phyloP scores from a whole-genome alignment of 345 rosid species.

The Eucalyptus albens region DNA sequence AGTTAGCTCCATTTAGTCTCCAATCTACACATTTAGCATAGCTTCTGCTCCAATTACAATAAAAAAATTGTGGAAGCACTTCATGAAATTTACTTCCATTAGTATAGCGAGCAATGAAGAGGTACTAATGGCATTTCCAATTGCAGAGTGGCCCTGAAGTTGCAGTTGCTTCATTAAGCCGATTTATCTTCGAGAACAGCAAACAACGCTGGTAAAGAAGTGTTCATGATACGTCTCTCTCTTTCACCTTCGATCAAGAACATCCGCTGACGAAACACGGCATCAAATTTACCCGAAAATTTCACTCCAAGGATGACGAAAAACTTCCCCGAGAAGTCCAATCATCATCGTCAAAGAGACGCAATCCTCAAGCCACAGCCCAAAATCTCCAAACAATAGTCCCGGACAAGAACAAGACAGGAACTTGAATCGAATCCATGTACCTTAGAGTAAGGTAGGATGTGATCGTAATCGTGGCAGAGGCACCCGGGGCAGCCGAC shows the following conservation, averaged over 20 bases:
- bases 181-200: neutral
- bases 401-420: neutral
- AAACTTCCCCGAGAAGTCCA: neutral
- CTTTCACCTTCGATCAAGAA: neutral
- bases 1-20: neutral
- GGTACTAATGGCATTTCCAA: neutral
- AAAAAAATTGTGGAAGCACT: neutral
- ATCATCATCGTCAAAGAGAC: neutral
- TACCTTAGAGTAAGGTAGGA: conserved; percentile 92
- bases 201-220: neutral
- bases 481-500: conserved; percentile 95
- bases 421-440: neutral
- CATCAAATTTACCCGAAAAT: neutral
- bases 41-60: neutral
- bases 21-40: neutral
- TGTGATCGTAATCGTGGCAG: conserved; percentile 95
- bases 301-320: neutral
- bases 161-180: neutral
- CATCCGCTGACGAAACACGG: neutral
- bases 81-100: neutral
- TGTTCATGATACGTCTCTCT: neutral
- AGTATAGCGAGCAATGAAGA: neutral
- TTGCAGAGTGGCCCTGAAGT: neutral
- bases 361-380: neutral
- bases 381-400: neutral